Evolutionary conservation across 2,329 filamentous ascomycete genomes (phyloP).

Genomic region (Aspergillus thermomutatus): DNA sequence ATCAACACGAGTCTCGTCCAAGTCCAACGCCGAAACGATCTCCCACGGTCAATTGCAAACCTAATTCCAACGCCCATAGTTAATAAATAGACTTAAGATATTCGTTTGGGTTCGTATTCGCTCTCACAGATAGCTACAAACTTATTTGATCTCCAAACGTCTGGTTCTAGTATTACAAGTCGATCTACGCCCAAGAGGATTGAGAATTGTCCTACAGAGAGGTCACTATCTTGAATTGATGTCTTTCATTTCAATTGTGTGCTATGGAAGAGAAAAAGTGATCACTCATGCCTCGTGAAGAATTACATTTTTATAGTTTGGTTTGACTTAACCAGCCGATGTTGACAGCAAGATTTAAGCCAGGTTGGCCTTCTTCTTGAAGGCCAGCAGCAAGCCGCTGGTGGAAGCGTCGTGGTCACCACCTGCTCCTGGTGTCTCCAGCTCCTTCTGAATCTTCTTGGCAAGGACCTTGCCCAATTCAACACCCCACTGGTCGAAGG

Average conservation of each 20-base stretch:
- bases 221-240: not conserved
- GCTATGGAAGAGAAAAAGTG: constrained; percentile 5
- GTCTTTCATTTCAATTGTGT: not conserved
- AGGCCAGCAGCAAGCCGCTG: constrained; percentile 82
- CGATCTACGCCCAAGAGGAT: not conserved
- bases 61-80: not conserved
- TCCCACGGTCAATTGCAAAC: not conserved
- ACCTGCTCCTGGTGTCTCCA: constrained; percentile 70
- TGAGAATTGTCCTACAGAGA: not conserved
- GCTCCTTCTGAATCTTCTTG: constrained; percentile 83
- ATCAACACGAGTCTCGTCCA: not conserved
- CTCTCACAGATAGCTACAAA: not conserved
- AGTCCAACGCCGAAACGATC: not conserved
- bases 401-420: constrained; percentile 82
- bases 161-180: not conserved
- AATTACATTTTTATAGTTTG: constrained; percentile 11
- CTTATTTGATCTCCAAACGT: not conserved
- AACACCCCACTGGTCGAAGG: constrained; percentile 99
- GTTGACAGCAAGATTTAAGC: constrained; percentile 20
- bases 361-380: constrained; percentile 71
- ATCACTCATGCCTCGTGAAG: constrained; percentile 19
- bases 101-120: not conserved
- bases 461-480: constrained; percentile 95
- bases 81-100: not conserved
- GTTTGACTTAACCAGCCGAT: not conserved